Base-by-base conservation (phyloP, 2,329 filamentous ascomycete species). In the Trichoderma koningiopsis region DNA sequence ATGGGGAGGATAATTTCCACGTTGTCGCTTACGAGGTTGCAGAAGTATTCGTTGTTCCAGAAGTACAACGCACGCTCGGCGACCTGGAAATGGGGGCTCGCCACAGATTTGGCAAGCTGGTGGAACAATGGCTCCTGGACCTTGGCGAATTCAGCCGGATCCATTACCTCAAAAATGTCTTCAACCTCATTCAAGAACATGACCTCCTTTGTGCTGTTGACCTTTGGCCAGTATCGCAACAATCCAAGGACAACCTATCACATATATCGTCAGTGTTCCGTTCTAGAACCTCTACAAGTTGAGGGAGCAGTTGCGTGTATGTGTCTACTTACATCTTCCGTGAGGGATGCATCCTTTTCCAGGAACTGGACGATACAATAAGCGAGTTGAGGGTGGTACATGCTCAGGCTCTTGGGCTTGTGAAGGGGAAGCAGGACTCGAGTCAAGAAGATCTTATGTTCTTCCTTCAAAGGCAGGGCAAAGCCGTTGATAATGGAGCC, bases 41-140 rank as follows among this genome's bases (percentile, higher is more conserved):
- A 99, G 83, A 99, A 99, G 80, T 99, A 99, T 80, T 99, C 96
- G 78, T 99, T 99, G 85, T 99, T 99, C 96, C 96, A 99, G 84
- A 99, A 99, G 83, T 99, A 99, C 33, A 99, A 86, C 5, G 96
- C 96, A 73, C 96, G 90, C 83, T 99, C 96, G 22, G 96, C 96
- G 70, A 99, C 96, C 85, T 99, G 96, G 84, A 99, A 99, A 81
- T 99, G 96, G 60, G 96, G 96, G 78, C 96, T 99, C 61, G 96
- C 95, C 53, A 99, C 96, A 2, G 96, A 98, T 81, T 98, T 99
- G 73, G 96, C 94, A 73, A 99, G 86, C 79, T 99, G 96, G 76
- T 97, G 94, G 85, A 99, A 99, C 49, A 99, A 84, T 60, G 96
- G 95, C 77, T 98, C 96, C 80, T 99, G 96, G 49, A 99, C 96